Conservation (phyloP, 192 early-diverging fungal species). For the Backusella luteola region DNA sequence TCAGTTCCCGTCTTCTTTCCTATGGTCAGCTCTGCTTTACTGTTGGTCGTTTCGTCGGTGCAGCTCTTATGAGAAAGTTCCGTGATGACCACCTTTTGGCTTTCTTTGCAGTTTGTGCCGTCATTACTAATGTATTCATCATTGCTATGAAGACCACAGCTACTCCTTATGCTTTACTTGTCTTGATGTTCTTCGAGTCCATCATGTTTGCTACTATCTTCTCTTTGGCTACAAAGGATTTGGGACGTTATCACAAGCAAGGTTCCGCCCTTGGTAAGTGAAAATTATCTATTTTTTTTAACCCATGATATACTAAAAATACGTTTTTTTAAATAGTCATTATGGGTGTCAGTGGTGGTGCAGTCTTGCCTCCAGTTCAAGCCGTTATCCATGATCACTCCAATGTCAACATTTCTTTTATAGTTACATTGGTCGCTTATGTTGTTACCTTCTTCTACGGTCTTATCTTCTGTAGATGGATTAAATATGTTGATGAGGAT, state of each 20-base stretch:
- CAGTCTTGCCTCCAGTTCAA: constrained; percentile 27
- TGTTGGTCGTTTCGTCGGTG: constrained; percentile 33
- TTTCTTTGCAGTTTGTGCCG: constrained; percentile 9
- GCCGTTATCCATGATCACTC: constrained; percentile 21
- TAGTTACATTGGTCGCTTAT: constrained; percentile 19
- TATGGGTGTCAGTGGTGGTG: constrained; percentile 32
- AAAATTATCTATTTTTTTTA: not conserved
- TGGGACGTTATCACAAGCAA: constrained; percentile 30
- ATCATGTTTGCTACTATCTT: constrained; percentile 38
- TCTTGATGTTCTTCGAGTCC: constrained; percentile 34
- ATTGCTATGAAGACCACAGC: constrained; percentile 18
- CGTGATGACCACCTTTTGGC: constrained; percentile 22
- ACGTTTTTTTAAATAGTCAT: constrained; percentile 14
- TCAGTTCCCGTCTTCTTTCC: constrained; percentile 20
- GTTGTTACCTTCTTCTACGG: constrained; percentile 23
- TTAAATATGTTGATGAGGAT: constrained; percentile 20
- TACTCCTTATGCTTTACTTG: constrained; percentile 28
- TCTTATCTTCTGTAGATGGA: constrained; percentile 13
- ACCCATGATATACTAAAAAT: not conserved
- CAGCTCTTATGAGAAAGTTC: constrained; percentile 21
- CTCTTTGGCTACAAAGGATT: constrained; percentile 27
- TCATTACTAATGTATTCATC: constrained; percentile 20
- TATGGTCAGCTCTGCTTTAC: constrained; percentile 30
- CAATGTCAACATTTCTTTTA: constrained; percentile 20
- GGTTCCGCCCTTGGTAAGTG: constrained; percentile 24